These are phyloP conservation scores for Vachellia collinsii DNA, from an alignment of 306 rosid genomes.

Conservation along the genomic window DNA sequence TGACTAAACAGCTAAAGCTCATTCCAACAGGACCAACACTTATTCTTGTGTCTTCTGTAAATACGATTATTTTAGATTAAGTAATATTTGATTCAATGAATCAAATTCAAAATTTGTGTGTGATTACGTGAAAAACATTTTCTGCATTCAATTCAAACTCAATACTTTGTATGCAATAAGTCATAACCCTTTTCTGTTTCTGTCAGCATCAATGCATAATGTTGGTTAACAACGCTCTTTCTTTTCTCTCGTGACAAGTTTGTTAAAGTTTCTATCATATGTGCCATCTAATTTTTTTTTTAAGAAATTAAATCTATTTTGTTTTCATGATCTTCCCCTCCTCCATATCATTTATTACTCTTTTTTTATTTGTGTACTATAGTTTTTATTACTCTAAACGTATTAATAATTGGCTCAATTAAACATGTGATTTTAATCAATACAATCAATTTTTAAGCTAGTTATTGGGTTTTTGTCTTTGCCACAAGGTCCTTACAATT, in stretches of 20 bases:
- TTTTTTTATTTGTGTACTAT: too few relatives aligned
- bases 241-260: not conserved
- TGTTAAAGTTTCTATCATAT: too few relatives aligned
- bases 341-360: not conserved
- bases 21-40: too few relatives aligned
- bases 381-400: not conserved
- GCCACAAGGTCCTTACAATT: not conserved
- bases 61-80: too few relatives aligned
- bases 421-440: not conserved
- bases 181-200: too few relatives aligned
- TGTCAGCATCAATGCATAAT: not conserved
- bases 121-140: not conserved
- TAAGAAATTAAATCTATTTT: not conserved
- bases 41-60: not conserved
- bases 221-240: not conserved
- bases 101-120: not conserved
- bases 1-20: too few relatives aligned
- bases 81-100: not conserved
- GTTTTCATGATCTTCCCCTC: not conserved
- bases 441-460: not conserved
- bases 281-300: too few relatives aligned
- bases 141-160: not conserved
- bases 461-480: not conserved
- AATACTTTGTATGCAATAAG: too few relatives aligned
- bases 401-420: not conserved